Evolutionary conservation across 768 basidiomycete genomes (phyloP).

Genomic region (Phlebiopsis flavidoalba): DNA sequence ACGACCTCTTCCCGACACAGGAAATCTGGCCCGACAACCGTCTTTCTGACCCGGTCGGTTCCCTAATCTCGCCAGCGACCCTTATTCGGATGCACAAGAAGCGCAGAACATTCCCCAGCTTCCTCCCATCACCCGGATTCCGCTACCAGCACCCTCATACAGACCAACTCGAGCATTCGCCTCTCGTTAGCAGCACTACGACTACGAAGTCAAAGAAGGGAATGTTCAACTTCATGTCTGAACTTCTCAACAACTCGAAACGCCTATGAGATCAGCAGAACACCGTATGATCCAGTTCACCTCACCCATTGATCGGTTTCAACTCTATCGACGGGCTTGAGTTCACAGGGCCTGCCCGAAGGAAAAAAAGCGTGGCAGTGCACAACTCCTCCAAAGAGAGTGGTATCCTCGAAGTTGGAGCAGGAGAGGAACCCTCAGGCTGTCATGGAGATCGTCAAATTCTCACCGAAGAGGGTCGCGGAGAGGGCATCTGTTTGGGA

Average conservation of each 20-base stretch:
- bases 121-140: slow-evolving; percentile 17
- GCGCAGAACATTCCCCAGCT: slow-evolving; percentile 12
- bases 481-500: slow-evolving; percentile 62
- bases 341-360: slow-evolving; percentile 96
- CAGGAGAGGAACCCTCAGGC: slow-evolving; percentile 98
- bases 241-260: slow-evolving; percentile 73
- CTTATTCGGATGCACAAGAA: slow-evolving; percentile 18
- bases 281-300: slow-evolving; percentile 98
- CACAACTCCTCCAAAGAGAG: slow-evolving; percentile 90
- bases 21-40: slow-evolving; percentile 40
- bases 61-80: slow-evolving; percentile 27
- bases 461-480: slow-evolving; percentile 90
- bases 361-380: slow-evolving; percentile 99
- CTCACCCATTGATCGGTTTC: slow-evolving; percentile 99
- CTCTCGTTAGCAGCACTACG: slow-evolving; percentile 39
- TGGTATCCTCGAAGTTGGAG: slow-evolving; percentile 87
- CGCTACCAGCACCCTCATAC: slow-evolving; percentile 12
- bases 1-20: slow-evolving; percentile 59
- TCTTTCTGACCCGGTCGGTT: slow-evolving; percentile 41
- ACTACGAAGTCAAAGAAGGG: slow-evolving; percentile 52
- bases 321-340: slow-evolving; percentile 98
- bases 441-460: slow-evolving; percentile 98
- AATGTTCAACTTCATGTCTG: slow-evolving; percentile 58
- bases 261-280: slow-evolving; percentile 91
- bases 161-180: slow-evolving; percentile 27